phyloP scores from a whole-genome alignment of 2,329 filamentous ascomycete genomes.

The Chaetomium strumarium region DNA sequence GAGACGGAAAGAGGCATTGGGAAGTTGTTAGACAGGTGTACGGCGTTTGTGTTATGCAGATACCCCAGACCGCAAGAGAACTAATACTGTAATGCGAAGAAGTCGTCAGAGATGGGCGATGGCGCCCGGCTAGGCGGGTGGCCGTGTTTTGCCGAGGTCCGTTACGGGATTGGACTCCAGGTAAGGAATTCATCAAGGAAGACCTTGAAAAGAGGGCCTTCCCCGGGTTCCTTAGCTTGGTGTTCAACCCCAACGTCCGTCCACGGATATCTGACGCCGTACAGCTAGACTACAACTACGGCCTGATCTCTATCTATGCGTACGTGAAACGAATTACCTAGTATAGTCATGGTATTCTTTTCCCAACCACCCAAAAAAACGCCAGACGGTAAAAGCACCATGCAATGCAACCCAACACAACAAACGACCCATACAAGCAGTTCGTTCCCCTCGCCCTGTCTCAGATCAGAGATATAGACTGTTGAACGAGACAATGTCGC shows the following conservation, averaged over 20 bases:
- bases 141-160: slow-evolving; percentile 9
- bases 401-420: background rate
- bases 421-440: background rate
- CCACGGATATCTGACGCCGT: too few species aligned
- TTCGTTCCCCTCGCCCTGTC: background rate
- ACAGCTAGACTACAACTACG: too few species aligned
- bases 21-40: background rate
- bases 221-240: too few species aligned
- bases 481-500: slow-evolving; percentile 68
- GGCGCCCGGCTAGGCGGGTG: slow-evolving; percentile 6
- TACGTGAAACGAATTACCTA: background rate
- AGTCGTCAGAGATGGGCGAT: slow-evolving; percentile 5
- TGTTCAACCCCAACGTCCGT: too few species aligned
- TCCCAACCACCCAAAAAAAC: background rate
- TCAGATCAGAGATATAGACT: slow-evolving; percentile 26
- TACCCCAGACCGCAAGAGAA: background rate
- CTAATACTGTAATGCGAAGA: background rate
- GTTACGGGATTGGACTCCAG: background rate
- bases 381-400: background rate
- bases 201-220: too few species aligned
- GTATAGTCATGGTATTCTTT: slow-evolving; percentile 4
- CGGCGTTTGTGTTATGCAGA: background rate
- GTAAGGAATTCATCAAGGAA: background rate
- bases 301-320: background rate
- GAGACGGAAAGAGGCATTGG: too few species aligned